These are phyloP conservation scores for Galerina sulciceps DNA, from an alignment of 768 basidiomycete species.

Conservation along the genomic window DNA sequence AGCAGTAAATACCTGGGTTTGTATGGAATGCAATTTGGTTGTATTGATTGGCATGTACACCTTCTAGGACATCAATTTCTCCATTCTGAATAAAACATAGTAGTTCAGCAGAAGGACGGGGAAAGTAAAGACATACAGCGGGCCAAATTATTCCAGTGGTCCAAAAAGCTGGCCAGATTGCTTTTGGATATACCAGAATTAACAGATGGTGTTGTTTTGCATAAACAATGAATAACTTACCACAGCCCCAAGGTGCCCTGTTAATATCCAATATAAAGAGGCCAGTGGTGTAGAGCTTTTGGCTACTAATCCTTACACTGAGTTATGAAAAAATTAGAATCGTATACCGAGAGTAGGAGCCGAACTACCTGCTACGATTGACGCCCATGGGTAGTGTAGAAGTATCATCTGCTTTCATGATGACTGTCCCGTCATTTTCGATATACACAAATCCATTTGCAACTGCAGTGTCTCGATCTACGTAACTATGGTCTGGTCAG, in stretches of 20 bases:
- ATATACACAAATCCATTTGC: conserved; percentile 59
- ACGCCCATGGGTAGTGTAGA: conserved; percentile 57
- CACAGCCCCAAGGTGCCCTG: conserved; percentile 90
- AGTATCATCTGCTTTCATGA: conserved; percentile 83
- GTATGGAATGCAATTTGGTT: conserved; percentile 89
- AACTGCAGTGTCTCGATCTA: conserved; percentile 60
- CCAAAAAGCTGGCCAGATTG: conserved; percentile 88
- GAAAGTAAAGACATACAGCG: conserved; percentile 42
- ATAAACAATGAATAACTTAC: conserved; percentile 39
- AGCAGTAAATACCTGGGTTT: conserved; percentile 14
- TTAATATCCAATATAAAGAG: conserved; percentile 88
- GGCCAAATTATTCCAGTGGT: conserved; percentile 72
- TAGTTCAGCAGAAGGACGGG: conserved; percentile 2
- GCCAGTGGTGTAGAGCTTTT: conserved; percentile 70
- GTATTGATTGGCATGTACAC: conserved; percentile 82
- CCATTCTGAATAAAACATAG: conserved; percentile 53
- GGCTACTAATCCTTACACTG: conserved; percentile 81
- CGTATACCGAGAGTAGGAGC: too few species aligned
- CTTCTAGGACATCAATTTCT: conserved; percentile 86
- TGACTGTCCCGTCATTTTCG: conserved; percentile 58
- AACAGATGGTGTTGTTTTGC: background rate
- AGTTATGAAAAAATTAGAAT: background rate
- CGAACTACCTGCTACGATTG: conserved; percentile 62
- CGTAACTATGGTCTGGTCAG: conserved; percentile 41
- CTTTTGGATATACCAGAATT: conserved; percentile 33